Evolutionary conservation across 768 basidiomycete genomes (phyloP).

Genomic region (Leccinum ochraceum): DNA sequence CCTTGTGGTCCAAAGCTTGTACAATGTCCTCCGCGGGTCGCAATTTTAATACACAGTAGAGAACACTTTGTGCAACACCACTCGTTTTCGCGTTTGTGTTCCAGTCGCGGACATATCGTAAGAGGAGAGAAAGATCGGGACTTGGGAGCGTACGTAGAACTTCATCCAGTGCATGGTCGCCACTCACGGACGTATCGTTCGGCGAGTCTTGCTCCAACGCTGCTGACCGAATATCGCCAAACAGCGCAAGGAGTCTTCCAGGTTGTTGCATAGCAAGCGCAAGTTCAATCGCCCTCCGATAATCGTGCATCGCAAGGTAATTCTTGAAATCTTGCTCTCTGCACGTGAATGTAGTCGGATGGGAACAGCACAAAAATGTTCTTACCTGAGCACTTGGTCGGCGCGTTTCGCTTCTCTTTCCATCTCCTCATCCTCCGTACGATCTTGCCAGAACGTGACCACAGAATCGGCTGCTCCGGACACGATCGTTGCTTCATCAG

Average conservation of each 20-base stretch:
- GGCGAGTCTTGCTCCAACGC: slow-evolving; percentile 19
- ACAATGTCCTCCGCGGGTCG: slow-evolving; percentile 74
- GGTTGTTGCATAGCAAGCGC: slow-evolving; percentile 95
- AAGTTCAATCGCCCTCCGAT: slow-evolving; percentile 86
- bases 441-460: slow-evolving; percentile 96
- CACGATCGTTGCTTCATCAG: slow-evolving; percentile 81
- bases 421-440: slow-evolving; percentile 77
- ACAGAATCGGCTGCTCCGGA: slow-evolving; percentile 97
- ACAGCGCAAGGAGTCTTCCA: slow-evolving; percentile 78
- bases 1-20: slow-evolving; percentile 50
- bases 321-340: slow-evolving; percentile 97
- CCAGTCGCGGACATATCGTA: slow-evolving; percentile 88
- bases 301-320: slow-evolving; percentile 85
- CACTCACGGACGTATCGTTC: slow-evolving; percentile 52
- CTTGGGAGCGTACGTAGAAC: slow-evolving; percentile 73
- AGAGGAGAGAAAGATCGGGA: slow-evolving; percentile 75
- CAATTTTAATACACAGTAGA: slow-evolving; percentile 80
- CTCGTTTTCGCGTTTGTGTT: slow-evolving; percentile 93
- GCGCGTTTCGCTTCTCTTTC: slow-evolving; percentile 75
- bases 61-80: slow-evolving; percentile 77
- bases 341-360: slow-evolving; percentile 16
- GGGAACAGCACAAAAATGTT: slow-evolving; percentile 10
- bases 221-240: slow-evolving; percentile 57
- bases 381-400: slow-evolving; percentile 79
- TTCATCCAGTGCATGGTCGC: slow-evolving; percentile 72